Conservation (phyloP, 148 eudicot species). For the Nyssa sinensis region DNA sequence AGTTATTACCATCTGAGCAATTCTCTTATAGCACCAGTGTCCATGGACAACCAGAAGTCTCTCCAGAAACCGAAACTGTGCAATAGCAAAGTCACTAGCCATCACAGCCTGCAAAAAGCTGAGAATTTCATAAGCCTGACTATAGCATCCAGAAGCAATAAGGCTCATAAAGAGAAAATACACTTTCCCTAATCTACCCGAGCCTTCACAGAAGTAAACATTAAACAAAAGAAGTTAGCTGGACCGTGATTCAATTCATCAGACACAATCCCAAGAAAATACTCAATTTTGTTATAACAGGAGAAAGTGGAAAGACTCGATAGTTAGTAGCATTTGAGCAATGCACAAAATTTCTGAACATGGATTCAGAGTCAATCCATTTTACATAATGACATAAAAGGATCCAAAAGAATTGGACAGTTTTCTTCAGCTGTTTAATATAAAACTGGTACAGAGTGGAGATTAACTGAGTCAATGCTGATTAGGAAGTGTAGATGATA, state of each 20-base stretch:
- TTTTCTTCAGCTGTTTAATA: not conserved
- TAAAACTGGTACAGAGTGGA: not conserved
- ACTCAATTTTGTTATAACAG: no score
- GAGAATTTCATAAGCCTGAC: conserved; percentile 36
- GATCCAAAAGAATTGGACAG: not conserved
- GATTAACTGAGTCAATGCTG: not conserved
- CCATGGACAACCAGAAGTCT: conserved; percentile 93
- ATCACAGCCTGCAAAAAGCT: conserved; percentile 86
- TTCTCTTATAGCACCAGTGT: conserved; percentile 98
- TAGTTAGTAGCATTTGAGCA: not conserved
- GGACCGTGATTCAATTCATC: not conserved
- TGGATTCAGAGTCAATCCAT: not conserved
- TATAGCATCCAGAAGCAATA: not conserved
- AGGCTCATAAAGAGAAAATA: not conserved
- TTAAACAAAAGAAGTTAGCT: not conserved
- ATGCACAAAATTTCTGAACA: no score
- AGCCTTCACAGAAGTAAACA: not conserved
- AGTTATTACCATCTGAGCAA: conserved; percentile 84
- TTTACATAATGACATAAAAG: no score
- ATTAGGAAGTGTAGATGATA: not conserved
- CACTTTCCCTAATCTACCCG: not conserved
- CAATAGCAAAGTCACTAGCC: conserved; percentile 96
- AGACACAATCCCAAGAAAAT: not conserved
- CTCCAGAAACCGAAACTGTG: conserved; percentile 90
- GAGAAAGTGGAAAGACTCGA: not conserved